A percentile compares a stretch with the other conserved stretches of the same genome.
phyloP scores from a whole-genome alignment of 139 green algal species.

The Tetradesmus lagerheimii region DNA sequence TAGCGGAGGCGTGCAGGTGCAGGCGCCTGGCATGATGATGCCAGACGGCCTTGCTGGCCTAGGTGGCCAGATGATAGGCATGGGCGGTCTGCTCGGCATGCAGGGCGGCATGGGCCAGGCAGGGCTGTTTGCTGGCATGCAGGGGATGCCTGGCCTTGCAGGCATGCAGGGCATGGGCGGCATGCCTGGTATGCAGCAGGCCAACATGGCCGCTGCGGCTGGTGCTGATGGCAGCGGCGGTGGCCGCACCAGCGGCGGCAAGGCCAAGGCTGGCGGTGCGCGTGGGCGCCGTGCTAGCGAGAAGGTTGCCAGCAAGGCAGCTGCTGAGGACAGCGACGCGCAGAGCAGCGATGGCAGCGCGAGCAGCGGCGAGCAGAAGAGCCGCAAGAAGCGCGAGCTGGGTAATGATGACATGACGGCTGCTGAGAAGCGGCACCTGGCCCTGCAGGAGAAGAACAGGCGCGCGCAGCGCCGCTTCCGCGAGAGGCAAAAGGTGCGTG shows the following conservation, averaged over 20 bases:
- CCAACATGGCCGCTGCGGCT: background rate
- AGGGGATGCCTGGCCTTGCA: background rate
- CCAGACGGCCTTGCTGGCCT: constrained; percentile 8
- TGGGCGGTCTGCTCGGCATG: background rate
- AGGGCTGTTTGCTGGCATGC: background rate
- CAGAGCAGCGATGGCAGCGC: constrained; percentile 30
- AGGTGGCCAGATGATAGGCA: constrained; percentile 4
- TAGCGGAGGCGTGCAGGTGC: background rate
- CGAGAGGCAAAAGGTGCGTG: constrained; percentile 72
- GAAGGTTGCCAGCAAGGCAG: constrained; percentile 32
- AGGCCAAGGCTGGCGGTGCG: constrained; percentile 16
- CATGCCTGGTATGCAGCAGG: constrained; percentile 11
- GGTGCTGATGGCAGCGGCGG: background rate
- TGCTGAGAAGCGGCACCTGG: constrained; percentile 62
- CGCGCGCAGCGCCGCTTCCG: constrained; percentile 75
- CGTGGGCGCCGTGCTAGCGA: constrained; percentile 14
- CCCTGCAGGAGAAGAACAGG: constrained; percentile 81
- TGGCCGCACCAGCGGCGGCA: background rate
- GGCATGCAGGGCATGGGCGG: constrained; percentile 16
- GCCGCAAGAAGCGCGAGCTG: constrained; percentile 53
- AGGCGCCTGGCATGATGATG: constrained; percentile 31
- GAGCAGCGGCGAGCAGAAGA: constrained; percentile 44
- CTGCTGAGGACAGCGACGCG: constrained; percentile 41
- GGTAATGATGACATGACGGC: constrained; percentile 51
- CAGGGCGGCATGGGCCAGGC: background rate